These are phyloP conservation scores for Delphinella strobiligena DNA, from an alignment of 2,329 filamentous ascomycete genomes.

Conservation along the genomic window DNA sequence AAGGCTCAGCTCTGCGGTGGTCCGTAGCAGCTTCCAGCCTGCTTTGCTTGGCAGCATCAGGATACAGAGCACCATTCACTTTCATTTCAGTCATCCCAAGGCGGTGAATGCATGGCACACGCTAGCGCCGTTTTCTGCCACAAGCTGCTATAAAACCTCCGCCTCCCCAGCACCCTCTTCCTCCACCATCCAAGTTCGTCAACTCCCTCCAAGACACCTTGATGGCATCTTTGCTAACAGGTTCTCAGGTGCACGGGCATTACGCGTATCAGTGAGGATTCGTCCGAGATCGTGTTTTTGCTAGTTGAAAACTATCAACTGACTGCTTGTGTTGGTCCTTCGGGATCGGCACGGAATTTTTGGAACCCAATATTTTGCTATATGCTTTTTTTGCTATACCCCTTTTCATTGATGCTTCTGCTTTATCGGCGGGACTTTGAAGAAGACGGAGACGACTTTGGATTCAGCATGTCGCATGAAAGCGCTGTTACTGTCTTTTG, in stretches of 20 bases:
- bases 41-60: no score
- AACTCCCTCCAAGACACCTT: background rate
- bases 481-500: no score
- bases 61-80: no score
- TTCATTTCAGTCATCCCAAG: no score
- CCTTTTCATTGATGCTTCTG: slow-evolving; percentile 38
- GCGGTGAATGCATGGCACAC: no score
- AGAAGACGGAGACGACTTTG: slow-evolving; percentile 28
- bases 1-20: no score
- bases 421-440: slow-evolving; percentile 33
- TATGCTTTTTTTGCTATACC: slow-evolving; percentile 15
- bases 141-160: background rate
- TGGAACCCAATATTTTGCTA: slow-evolving; percentile 40
- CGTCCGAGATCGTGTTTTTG: slow-evolving; percentile 80
- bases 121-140: no score
- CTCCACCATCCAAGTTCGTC: slow-evolving; percentile 5
- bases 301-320: slow-evolving; percentile 78
- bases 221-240: slow-evolving; percentile 5
- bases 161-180: slow-evolving; percentile 3
- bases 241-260: slow-evolving; percentile 63
- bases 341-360: slow-evolving; percentile 69
- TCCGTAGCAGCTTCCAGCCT: no score
- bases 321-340: slow-evolving; percentile 62
- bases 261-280: slow-evolving; percentile 78
- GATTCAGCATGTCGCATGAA: no score